Base-by-base conservation (phyloP, 805 yeast species). In the Cyberlindnera mississippiensis region DNA sequence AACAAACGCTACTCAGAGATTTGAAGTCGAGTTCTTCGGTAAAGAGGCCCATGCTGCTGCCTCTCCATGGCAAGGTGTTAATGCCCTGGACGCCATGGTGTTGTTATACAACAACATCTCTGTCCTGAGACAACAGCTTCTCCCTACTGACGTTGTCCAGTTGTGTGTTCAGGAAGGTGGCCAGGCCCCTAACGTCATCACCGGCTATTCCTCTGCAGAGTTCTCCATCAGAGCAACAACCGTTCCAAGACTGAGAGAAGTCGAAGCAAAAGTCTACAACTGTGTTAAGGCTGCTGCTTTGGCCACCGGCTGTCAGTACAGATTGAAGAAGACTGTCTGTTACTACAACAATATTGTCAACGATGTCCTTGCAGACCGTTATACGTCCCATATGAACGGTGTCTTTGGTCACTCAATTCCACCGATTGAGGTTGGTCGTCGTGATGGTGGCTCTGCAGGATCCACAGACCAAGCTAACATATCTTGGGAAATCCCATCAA, bases 41-140 rank as follows among this genome's bases (percentile, higher is more conserved):
- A 36, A 37, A 35, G 47, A 44, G 33, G 47, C 47, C 11, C 47
- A 44, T 17, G 47, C 47, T 29, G 47, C 47, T 11, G 47, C 44
- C 12, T 36, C 47, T 3, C 47, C 47, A 34, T 44, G 44, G 44
- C 34, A 44, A 29, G 47, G 47, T 15, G 16, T 44, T 27, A 44
- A 44, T 26, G 47, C 47, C 3, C 28, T 44, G 24, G 47, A 44
- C 28, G 47, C 47, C 4, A 36, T 44, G 41, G 39, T 36, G 6
- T 6, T 37, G 17, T 33, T 40, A 39, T 40, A 40, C 34, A 37
- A 44, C 22, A 24, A 35, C 13, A 26, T 40, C 6, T 16, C 44
- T 6, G 41, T 44, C 24, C 22, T 44, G 26, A 39, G 47, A 39
- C 47, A 44, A 16, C 44, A 44, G 19, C 20, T 40, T 6, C 24